Evolutionary conservation across 306 rosid genomes (phyloP).

Genomic region (Dryas octopetala): DNA sequence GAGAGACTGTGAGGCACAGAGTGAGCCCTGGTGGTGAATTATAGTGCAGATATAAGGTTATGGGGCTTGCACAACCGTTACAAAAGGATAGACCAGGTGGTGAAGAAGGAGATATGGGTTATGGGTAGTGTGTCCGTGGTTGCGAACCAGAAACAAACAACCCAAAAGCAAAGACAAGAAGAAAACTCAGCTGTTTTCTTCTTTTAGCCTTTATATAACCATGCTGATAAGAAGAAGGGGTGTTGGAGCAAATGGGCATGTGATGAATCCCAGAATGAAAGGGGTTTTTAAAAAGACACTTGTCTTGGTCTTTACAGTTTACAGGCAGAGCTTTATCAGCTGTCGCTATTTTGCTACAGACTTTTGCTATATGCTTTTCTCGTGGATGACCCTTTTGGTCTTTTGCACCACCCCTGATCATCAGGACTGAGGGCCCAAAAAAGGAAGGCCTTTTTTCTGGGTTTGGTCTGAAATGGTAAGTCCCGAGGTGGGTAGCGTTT

Average conservation of each 20-base stretch:
- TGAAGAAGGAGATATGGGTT: conserved; percentile 15
- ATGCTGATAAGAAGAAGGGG: neutral
- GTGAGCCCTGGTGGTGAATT: conserved; percentile 4
- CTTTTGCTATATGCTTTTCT: neutral
- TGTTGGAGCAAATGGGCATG: conserved; percentile 10
- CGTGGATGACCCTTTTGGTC: conserved; percentile 6
- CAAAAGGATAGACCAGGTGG: conserved; percentile 27
- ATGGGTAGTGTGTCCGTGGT: neutral
- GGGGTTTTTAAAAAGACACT: conserved; percentile 27
- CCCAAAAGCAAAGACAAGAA: neutral
- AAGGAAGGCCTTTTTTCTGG: neutral
- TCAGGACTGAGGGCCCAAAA: neutral
- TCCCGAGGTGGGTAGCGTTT: conserved; percentile 12
- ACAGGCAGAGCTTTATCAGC: conserved; percentile 35
- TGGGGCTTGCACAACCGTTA: conserved; percentile 24
- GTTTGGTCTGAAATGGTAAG: conserved; percentile 10
- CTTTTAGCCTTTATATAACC: neutral
- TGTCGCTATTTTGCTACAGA: conserved; percentile 23
- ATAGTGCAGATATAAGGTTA: conserved; percentile 11
- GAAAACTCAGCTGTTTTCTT: neutral
- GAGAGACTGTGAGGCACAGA: neutral
- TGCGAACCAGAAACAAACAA: conserved; percentile 5
- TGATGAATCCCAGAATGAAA: conserved; percentile 10
- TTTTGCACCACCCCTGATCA: neutral
- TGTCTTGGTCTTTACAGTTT: conserved; percentile 37